A percentile compares a stretch with the other conserved stretches of the same genome.
Conservation (phyloP, 495 filamentous ascomycete species). For the Ramalina intermedia region DNA sequence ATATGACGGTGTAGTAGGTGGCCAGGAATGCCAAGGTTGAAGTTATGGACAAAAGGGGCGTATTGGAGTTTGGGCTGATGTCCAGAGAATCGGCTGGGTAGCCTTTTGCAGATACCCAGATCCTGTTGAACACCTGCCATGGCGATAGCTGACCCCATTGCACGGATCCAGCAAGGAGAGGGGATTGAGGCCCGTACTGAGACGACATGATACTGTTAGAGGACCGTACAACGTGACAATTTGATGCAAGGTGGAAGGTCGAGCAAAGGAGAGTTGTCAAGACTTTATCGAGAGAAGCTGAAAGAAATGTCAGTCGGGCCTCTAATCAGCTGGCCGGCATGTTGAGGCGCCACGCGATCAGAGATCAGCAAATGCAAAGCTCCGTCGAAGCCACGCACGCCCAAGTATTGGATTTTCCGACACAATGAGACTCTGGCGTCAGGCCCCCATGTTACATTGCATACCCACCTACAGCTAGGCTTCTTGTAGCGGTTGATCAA, state of each 20-base stretch:
- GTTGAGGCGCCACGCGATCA: no score
- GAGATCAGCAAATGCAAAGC: no score
- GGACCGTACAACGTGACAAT: background rate
- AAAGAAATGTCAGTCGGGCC: background rate
- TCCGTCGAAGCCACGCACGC: no score
- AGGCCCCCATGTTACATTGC: no score
- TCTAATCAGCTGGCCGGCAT: no score
- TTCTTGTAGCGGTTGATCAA: no score
- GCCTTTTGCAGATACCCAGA: slow-evolving; percentile 9
- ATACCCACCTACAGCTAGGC: no score
- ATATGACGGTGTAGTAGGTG: slow-evolving; percentile 35
- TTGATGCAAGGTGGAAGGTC: no score
- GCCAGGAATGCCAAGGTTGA: slow-evolving; percentile 47
- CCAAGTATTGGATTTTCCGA: no score
- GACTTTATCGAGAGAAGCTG: background rate
- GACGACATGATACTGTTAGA: slow-evolving; percentile 2
- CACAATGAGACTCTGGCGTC: no score
- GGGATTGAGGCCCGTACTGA: slow-evolving; percentile 2
- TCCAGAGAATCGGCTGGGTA: slow-evolving; percentile 56
- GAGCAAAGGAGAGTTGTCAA: background rate
- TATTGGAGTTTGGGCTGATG: slow-evolving; percentile 45
- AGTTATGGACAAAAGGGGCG: slow-evolving; percentile 57
- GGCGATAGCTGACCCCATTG: slow-evolving; percentile 7
- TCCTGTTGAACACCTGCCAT: slow-evolving; percentile 7
- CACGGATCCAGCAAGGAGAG: slow-evolving; percentile 4